Base-by-base conservation (phyloP, 371 early-diverging fungal genomes). In the Haplosporangium sp. region DNA sequence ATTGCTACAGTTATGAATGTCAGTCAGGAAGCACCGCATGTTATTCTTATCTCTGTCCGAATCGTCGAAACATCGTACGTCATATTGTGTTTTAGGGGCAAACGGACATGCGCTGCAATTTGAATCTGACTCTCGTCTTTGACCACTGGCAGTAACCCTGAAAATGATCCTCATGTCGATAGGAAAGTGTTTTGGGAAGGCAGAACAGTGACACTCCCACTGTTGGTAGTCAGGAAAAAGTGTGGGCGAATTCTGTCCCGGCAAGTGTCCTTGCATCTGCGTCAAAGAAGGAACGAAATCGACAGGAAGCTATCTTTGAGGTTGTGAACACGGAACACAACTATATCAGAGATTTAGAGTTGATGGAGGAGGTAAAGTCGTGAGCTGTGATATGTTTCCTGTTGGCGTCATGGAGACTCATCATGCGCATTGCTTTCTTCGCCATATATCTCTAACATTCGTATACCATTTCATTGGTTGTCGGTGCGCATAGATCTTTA, bases 241-340 rank as follows among this genome's bases (percentile, higher is more conserved):
- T 91, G 11, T 91, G 91, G 91, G 84, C 86, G 37, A 85, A 83
- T 54, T 84, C 84, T 2, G 91, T 89, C 9, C 88, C 95, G 0
- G 81, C 86, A 40, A 91, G 91, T 23, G 83, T 96, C 36, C 74
- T 92, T 2, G 88, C 91, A 14, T 88, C 92, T 10, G 91, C 93
- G 1, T 86, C 93, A 5, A 85, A 91, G 40, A 63, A 82, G 55
- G 98, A 98, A 76, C 85, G 89, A 46, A 93, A 92, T 64, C 87
- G 97, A 2, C 98, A 98, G 72, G 96, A 98, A 77, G 92, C 92
- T 29, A 94, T 98, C 55, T 95, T 92, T 83, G 98, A 98, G 82
- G 80, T 96, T 55, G 91, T 98, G 45, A 86, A 93, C 37, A 95
- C 94, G 0, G 97, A 97, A 72, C 89, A 90, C 67, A 95, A 96